Percentiles rank a stretch among this genome's conserved stretches.
These are phyloP conservation scores for Microcyclospora pomicola DNA, from an alignment of 2,329 filamentous ascomycete genomes.

Conservation along the genomic window DNA sequence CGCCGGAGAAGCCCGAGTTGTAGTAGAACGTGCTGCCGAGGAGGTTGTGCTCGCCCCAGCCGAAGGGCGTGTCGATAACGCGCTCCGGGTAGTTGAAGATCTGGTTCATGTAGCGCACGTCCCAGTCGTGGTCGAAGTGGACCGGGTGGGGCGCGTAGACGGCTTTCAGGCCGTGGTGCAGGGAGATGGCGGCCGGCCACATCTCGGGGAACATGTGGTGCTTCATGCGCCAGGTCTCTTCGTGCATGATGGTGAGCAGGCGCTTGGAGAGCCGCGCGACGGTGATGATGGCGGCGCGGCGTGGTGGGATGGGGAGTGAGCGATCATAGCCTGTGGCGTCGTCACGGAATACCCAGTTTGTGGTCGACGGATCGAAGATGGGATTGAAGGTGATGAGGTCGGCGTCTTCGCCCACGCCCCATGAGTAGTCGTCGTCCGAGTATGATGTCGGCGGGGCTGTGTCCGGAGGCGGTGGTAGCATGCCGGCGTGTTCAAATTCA, in stretches of 20 bases:
- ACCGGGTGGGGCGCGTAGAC: conserved; percentile 68
- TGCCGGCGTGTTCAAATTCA: conserved; percentile 31
- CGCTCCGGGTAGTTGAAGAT: conserved; percentile 36
- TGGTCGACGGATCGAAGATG: conserved; percentile 62
- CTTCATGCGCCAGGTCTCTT: conserved; percentile 58
- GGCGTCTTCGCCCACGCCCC: conserved; percentile 64
- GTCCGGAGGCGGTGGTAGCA: conserved; percentile 47
- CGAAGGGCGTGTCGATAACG: conserved; percentile 33
- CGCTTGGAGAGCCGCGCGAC: conserved; percentile 59
- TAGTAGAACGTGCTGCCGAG: conserved; percentile 39
- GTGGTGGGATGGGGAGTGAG: conserved; percentile 44
- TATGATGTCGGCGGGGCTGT: conserved; percentile 47
- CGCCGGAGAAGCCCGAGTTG: conserved; percentile 34
- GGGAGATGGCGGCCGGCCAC: conserved; percentile 57
- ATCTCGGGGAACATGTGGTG: conserved; percentile 66
- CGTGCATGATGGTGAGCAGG: conserved; percentile 63
- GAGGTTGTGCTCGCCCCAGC: conserved; percentile 39
- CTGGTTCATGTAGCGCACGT: conserved; percentile 31
- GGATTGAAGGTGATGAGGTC: conserved; percentile 62
- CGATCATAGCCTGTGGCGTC: conserved; percentile 54
- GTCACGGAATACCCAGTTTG: conserved; percentile 57
- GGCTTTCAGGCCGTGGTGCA: conserved; percentile 67
- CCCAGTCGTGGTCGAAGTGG: conserved; percentile 65
- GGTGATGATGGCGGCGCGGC: conserved; percentile 65
- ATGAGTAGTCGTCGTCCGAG: conserved; percentile 53